phyloP scores from a whole-genome alignment of 202 grass and related monocot genomes.

The Digitaria exilis region DNA sequence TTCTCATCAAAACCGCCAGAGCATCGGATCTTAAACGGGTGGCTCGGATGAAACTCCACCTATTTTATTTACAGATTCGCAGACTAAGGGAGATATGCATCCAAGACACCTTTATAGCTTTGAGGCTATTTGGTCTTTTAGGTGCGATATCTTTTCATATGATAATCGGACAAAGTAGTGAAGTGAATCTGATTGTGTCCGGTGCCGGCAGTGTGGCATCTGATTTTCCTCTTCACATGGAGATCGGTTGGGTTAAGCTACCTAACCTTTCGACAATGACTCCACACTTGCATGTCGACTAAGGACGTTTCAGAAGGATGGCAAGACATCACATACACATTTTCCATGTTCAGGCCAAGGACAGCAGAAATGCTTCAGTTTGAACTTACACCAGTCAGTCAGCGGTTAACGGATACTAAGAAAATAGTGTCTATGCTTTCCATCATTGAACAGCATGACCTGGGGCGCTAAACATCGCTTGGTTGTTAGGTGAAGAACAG shows the following conservation, averaged over 20 bases:
- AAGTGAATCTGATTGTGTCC: constrained; percentile 41
- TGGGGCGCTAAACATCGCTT: background rate
- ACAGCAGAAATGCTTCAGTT: background rate
- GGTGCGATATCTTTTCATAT: constrained; percentile 52
- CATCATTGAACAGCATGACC: background rate
- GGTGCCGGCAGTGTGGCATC: constrained; percentile 30
- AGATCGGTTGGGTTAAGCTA: constrained; percentile 31
- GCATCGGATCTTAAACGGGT: constrained; percentile 24
- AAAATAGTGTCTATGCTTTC: background rate
- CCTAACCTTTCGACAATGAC: constrained; percentile 42
- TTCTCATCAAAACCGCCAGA: constrained; percentile 1
- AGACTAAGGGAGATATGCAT: constrained; percentile 22
- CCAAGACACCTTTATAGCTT: constrained; percentile 22
- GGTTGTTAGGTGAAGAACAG: background rate
- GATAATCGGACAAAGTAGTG: constrained; percentile 40
- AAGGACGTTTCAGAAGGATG: background rate
- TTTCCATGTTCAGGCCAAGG: background rate
- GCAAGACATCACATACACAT: background rate
- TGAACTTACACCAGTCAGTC: background rate
- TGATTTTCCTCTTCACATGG: constrained; percentile 54
- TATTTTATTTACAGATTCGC: constrained; percentile 21
- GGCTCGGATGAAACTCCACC: constrained; percentile 37
- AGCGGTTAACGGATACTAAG: background rate
- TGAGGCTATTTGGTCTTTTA: constrained; percentile 41
- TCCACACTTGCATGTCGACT: constrained; percentile 6